A percentile compares a stretch with the other conserved stretches of the same genome.
phyloP scores from a whole-genome alignment of 192 early-diverging fungal genomes.

The Linnemannia schmuckeri region DNA sequence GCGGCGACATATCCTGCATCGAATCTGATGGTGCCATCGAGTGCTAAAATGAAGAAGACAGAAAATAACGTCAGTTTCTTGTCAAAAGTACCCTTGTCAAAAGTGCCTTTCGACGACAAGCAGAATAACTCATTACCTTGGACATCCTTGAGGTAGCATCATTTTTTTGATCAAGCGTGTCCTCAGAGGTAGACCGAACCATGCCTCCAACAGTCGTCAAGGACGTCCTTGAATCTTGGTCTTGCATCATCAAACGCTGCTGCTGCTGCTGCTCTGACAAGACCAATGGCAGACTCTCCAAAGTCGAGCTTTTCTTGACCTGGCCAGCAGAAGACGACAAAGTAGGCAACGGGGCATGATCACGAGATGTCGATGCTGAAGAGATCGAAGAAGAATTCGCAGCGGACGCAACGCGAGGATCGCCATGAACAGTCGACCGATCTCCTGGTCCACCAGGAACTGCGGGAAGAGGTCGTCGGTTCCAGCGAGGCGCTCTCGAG shows the following conservation, averaged over 20 bases:
- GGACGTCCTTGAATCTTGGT: not conserved
- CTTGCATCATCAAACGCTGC: not conserved
- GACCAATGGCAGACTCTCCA: not conserved
- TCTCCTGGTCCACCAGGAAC: conserved; percentile 8
- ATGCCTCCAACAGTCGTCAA: not conserved
- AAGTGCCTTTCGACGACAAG: too few species aligned
- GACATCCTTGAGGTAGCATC: not conserved
- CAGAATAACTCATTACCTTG: not conserved
- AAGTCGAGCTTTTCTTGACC: not conserved
- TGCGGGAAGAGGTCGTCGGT: not conserved
- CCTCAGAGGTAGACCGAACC: not conserved
- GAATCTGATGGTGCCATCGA: not conserved
- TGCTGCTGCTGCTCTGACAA: not conserved
- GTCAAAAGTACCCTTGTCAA: too few species aligned
- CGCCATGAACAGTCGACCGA: not conserved
- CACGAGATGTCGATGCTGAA: not conserved
- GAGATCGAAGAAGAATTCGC: not conserved
- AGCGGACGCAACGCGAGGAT: not conserved
- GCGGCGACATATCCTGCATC: not conserved
- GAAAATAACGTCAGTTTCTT: not conserved
- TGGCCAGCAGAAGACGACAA: not conserved
- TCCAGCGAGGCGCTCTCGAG: conserved; percentile 49
- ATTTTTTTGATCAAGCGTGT: not conserved
- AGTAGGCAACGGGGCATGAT: not conserved
- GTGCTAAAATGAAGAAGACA: not conserved